Conservation (phyloP, 495 filamentous ascomycete genomes). For the Penicillium simplicissimum region DNA sequence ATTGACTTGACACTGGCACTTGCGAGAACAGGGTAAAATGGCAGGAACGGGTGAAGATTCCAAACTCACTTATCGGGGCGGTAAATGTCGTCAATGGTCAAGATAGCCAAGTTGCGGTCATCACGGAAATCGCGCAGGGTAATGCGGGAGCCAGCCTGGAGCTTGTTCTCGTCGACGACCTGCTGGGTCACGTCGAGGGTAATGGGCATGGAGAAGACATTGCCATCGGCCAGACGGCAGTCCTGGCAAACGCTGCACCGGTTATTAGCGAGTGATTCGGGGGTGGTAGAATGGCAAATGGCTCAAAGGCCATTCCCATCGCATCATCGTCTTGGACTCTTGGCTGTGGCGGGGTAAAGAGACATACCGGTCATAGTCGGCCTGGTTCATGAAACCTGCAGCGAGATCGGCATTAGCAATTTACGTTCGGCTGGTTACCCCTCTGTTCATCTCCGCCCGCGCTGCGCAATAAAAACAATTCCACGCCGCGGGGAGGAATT, state of each 20-base stretch:
- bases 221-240: constrained; percentile 81
- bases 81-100: constrained; percentile 96
- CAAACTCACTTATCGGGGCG: constrained; percentile 85
- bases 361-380: constrained; percentile 87
- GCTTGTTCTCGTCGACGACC: constrained; percentile 66
- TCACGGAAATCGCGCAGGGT: constrained; percentile 95
- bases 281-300: not conserved
- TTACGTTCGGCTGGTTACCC: constrained; percentile 9
- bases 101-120: constrained; percentile 90
- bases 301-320: constrained; percentile 17
- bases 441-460: constrained; percentile 23
- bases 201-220: constrained; percentile 96
- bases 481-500: not conserved
- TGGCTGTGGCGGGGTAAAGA: not conserved
- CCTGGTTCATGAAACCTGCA: constrained; percentile 92
- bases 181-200: constrained; percentile 80
- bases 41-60: not conserved
- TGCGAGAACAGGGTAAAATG: constrained; percentile 1
- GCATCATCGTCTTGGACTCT: constrained; percentile 1
- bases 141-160: constrained; percentile 77
- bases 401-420: constrained; percentile 33
- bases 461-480: constrained; percentile 4
- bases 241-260: constrained; percentile 76
- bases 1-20: not conserved
- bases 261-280: constrained; percentile 15